Evolutionary conservation across 1,284 basidiomycete species (phyloP), one percentile per base, ranked within the genome.

Genomic region (Somion occarium): DNA sequence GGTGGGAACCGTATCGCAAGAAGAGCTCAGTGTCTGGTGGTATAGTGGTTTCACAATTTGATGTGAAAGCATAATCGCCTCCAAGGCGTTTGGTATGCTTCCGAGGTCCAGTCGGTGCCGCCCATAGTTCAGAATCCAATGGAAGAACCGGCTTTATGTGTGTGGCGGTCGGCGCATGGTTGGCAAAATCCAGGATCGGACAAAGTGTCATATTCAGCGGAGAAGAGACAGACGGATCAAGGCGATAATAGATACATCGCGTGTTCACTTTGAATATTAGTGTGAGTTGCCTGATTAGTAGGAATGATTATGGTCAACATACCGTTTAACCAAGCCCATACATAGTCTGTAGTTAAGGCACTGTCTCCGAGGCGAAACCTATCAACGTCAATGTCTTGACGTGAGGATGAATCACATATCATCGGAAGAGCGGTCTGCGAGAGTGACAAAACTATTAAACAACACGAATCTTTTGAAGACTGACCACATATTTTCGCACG

Each of bases 261-360:
- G 92, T 94, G 64, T 95, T 95, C 54, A 94, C 91, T 93, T 60
- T 3, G 44, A n/a, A n/a, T n/a, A n/a, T n/a, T n/a, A n/a, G n/a
- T n/a, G n/a, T n/a, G n/a, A n/a, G n/a, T n/a, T n/a, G n/a, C n/a
- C n/a, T n/a, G n/a, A n/a, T n/a, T n/a, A n/a, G n/a, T n/a, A n/a
- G n/a, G n/a, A n/a, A n/a, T n/a, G n/a, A n/a, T n/a, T n/a, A n/a
- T n/a, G n/a, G n/a, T 22, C 3, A 47, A 52, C 44, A 38, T 52
- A 83, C 91, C 89, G 63, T 84, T 93, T 19, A 95, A 75, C 93
- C 93, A 95, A 7, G 80, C 89, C 91, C 92, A 94, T 5, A 90
- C 66, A 56, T 82, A 87, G 53, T 82, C 77, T 48, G 54, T 34
- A 2, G 54, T 38, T 11, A 58, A 47, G 1, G 7, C 23, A 15